Evolutionary conservation across 2,329 filamentous ascomycete species (phyloP), one percentile per base, ranked within the genome.

Genomic region (Fonsecaea pugnacius): DNA sequence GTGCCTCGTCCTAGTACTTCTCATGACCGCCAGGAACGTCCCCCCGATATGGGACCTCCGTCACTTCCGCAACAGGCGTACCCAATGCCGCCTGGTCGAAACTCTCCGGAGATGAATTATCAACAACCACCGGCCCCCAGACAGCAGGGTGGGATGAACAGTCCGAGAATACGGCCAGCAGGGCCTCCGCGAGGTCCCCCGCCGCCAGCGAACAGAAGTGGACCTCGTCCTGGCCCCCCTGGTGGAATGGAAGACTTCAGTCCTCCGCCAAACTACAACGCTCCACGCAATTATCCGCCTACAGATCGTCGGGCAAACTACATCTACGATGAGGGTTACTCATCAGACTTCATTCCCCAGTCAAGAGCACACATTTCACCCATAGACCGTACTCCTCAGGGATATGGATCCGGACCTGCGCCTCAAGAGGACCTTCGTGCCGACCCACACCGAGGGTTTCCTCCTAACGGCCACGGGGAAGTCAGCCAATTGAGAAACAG

Each of bases 331-430:
- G 50, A 62, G 36, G 61, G 64, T 14, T 68, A 68, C 38, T 35
- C 33, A 7, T 62, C 59, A 43, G 66, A 68, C 38, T 62, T 64
- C 40, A 63, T 62, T 33, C 63, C 64, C 3, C 56, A 63, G 16
- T 62, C 64, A 24, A 62, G 40, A 30, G 63, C 64, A 4, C 58
- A 66, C 53, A 12, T 63, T 65, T 53, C 67, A 66, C 58, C 63
- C 18, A 33, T 84, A 63, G 82, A 83, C 72, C 78, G 71, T 77
- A 81, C 70, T 76, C 82, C 70, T 74, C 74, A n/a, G 72, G 74
- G 46, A 69, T 70, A 40, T 12, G 48, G 46, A 35, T 43, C 38
- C 52, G 50, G 53, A 21, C 58, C 58, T 9, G 32, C 55, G 7
- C 27, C 46, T 21, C 54, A 55, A 30, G 53, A 62, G 14, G 51